These are phyloP conservation scores for Yamadazyma sp. DNA, from an alignment of 805 yeast genomes.

Conservation along the genomic window DNA sequence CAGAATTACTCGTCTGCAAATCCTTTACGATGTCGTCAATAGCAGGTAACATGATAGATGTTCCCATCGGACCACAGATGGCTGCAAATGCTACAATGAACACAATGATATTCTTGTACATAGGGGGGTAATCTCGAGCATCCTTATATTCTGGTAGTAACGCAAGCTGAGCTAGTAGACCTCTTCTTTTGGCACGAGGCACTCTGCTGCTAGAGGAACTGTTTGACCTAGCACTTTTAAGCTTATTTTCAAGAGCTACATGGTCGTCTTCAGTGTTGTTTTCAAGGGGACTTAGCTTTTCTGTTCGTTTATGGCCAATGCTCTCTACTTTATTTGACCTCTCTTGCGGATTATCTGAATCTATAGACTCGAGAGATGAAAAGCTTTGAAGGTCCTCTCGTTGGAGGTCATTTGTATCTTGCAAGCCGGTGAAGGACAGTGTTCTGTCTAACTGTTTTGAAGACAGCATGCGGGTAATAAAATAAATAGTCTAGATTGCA, in stretches of 20 bases:
- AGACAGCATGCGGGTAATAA: too few species aligned
- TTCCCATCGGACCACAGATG: slow-evolving; percentile 85
- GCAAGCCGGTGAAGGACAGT: not conserved
- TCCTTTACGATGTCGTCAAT: slow-evolving; percentile 56
- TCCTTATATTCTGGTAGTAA: slow-evolving; percentile 71
- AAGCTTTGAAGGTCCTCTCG: slow-evolving; percentile 2
- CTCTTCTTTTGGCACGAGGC: slow-evolving; percentile 49
- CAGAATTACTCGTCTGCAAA: slow-evolving; percentile 54
- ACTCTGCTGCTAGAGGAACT: slow-evolving; percentile 14
- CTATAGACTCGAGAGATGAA: slow-evolving; percentile 8
- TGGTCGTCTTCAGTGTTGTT: not conserved
- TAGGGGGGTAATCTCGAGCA: slow-evolving; percentile 59
- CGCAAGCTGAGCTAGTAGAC: slow-evolving; percentile 51
- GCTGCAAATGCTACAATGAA: slow-evolving; percentile 71
- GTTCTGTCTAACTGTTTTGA: too few species aligned
- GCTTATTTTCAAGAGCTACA: not conserved
- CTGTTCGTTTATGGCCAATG: too few species aligned
- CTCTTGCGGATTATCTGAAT: too few species aligned
- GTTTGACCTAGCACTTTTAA: not conserved
- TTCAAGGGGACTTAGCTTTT: too few species aligned
- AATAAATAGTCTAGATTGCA: too few species aligned
- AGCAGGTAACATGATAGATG: slow-evolving; percentile 80
- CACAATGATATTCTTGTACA: slow-evolving; percentile 54
- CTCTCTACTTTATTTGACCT: not conserved
- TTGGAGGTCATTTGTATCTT: not conserved